Percentiles rank a stretch among this genome's conserved stretches.
Conservation (phyloP, 2,329 filamentous ascomycete species). For the Pseudocercospora crystallina region DNA sequence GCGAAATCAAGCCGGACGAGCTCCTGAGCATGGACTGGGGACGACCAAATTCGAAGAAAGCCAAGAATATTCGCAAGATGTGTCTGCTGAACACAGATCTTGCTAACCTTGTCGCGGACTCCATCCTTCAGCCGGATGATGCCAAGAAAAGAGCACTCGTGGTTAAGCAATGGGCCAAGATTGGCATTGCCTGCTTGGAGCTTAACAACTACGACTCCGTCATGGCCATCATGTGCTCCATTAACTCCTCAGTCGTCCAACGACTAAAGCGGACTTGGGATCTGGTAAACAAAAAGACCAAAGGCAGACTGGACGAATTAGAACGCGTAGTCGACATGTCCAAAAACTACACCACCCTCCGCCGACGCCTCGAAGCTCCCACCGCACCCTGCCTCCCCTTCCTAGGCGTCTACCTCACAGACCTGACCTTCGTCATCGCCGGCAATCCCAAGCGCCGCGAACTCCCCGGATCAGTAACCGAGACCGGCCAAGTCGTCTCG, state of each 20-base stretch:
- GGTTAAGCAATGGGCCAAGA: slow-evolving; percentile 98
- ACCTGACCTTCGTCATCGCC: slow-evolving; percentile 92
- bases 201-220: slow-evolving; percentile 94
- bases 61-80: slow-evolving; percentile 91
- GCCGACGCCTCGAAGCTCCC: slow-evolving; percentile 72
- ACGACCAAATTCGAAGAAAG: slow-evolving; percentile 76
- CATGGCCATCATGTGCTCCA: slow-evolving; percentile 93
- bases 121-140: slow-evolving; percentile 83
- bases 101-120: slow-evolving; percentile 89
- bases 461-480: slow-evolving; percentile 58
- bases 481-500: slow-evolving; percentile 64
- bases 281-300: slow-evolving; percentile 77
- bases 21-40: slow-evolving; percentile 91
- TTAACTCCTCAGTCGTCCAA: slow-evolving; percentile 88
- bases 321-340: slow-evolving; percentile 84
- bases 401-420: slow-evolving; percentile 92
- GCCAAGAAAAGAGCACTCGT: slow-evolving; percentile 85
- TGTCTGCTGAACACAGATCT: slow-evolving; percentile 88
- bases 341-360: slow-evolving; percentile 85
- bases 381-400: slow-evolving; percentile 93
- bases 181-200: slow-evolving; percentile 80
- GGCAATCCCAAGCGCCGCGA: slow-evolving; percentile 86
- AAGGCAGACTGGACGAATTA: slow-evolving; percentile 73
- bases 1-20: slow-evolving; percentile 87
- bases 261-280: slow-evolving; percentile 93